Conservation (phyloP, 305 asterid genomes). For the Fraxinus platypoda region DNA sequence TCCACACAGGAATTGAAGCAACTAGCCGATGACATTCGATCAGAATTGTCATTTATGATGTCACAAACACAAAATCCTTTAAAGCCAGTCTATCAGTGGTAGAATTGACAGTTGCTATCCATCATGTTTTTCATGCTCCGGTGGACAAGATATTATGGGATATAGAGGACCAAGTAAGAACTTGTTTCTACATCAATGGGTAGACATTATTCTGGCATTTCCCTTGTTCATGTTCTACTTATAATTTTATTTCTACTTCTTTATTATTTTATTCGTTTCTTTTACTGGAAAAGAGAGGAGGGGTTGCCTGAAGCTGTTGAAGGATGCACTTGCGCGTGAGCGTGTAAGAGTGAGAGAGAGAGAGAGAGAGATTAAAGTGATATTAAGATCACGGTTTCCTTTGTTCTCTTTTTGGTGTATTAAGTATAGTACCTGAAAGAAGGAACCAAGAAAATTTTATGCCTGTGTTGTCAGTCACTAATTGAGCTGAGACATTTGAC, state of each 20-base stretch:
- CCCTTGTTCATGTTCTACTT: neutral
- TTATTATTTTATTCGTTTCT: neutral
- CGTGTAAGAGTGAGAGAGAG: neutral
- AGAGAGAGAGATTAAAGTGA: neutral
- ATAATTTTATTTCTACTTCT: neutral
- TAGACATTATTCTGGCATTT: neutral
- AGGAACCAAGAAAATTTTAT: neutral
- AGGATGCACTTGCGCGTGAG: neutral
- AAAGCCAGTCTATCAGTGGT: constrained; percentile 60
- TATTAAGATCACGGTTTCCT: neutral
- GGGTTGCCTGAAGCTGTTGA: neutral
- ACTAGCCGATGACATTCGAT: constrained; percentile 72
- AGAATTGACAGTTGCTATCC: constrained; percentile 82
- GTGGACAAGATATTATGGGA: constrained; percentile 90
- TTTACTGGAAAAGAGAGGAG: neutral
- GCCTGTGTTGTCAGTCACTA: neutral
- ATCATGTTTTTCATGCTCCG: constrained; percentile 75
- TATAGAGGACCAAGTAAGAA: constrained; percentile 80
- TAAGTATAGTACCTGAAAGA: neutral
- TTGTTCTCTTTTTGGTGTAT: neutral
- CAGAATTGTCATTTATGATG: constrained; percentile 49
- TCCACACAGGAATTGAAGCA: constrained; percentile 73
- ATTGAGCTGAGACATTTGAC: constrained; percentile 1
- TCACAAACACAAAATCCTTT: constrained; percentile 43
- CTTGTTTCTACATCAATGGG: neutral